phyloP scores from a whole-genome alignment of 768 basidiomycete genomes.

The Boletales sp. region DNA sequence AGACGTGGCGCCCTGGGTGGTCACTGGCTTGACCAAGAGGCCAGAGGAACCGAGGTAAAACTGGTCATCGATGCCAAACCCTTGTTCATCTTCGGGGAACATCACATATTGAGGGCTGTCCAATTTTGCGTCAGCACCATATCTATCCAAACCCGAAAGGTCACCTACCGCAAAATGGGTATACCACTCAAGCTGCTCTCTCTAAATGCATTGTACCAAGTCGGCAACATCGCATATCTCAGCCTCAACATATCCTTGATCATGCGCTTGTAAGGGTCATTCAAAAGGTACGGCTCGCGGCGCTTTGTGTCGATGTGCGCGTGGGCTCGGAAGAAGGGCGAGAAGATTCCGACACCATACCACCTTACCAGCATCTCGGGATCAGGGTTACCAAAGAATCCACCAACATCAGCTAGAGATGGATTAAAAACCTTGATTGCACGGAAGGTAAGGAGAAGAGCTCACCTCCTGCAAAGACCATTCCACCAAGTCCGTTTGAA shows the following conservation, averaged over 20 bases:
- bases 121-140: not conserved
- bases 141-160: not conserved
- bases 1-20: conserved; percentile 63
- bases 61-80: conserved; percentile 91
- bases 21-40: conserved; percentile 88
- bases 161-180: conserved; percentile 73
- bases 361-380: conserved; percentile 94
- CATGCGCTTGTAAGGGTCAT: conserved; percentile 84
- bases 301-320: conserved; percentile 98
- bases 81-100: conserved; percentile 85
- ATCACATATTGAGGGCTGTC: conserved; percentile 90
- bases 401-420: conserved; percentile 87
- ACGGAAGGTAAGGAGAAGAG: conserved; percentile 7
- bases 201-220: conserved; percentile 98
- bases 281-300: conserved; percentile 90
- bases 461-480: conserved; percentile 90
- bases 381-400: conserved; percentile 97
- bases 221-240: conserved; percentile 81
- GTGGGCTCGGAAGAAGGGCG: conserved; percentile 98
- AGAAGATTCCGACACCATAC: conserved; percentile 95
- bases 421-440: not conserved
- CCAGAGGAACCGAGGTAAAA: conserved; percentile 89
- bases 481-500: conserved; percentile 82
- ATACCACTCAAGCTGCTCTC: conserved; percentile 79
- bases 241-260: conserved; percentile 75